Percentiles rank a stretch among this genome's conserved stretches.
Conservation (phyloP, 1,139 yeast species). For the Yamadazyma sp. region DNA sequence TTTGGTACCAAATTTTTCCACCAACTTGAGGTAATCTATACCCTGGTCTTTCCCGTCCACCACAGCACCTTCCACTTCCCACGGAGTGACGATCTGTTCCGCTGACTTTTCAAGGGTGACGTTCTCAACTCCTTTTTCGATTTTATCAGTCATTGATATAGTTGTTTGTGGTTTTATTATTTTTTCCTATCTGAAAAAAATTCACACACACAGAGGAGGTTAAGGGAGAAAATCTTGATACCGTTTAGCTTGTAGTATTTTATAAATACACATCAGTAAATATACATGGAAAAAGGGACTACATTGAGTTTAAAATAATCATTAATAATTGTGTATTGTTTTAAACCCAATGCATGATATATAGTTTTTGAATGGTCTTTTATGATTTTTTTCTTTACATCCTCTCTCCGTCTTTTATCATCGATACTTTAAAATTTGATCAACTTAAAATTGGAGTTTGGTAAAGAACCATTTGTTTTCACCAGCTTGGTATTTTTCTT, state of each 20-base stretch:
- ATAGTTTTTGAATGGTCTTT: conserved; percentile 21
- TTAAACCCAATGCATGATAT: conserved; percentile 37
- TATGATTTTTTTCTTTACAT: conserved; percentile 7
- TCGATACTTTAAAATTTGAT: conserved; percentile 58
- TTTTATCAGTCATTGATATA: conserved; percentile 15
- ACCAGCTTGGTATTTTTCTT: conserved; percentile 99
- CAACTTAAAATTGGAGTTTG: conserved; percentile 92
- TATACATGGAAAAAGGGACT: conserved; percentile 17
- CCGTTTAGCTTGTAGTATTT: conserved; percentile 14
- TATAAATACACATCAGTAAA: conserved; percentile 18
- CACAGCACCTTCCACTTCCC: conserved; percentile 99
- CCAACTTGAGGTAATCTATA: conserved; percentile 87
- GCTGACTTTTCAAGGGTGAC: conserved; percentile 25
- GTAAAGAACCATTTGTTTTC: conserved; percentile 99
- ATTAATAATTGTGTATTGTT: conserved; percentile 25
- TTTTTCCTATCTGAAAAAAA: no score
- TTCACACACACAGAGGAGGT: no score
- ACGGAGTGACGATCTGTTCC: conserved; percentile 85
- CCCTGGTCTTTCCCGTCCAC: conserved; percentile 88
- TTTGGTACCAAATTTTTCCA: conserved; percentile 84
- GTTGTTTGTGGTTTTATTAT: background rate
- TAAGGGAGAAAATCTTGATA: background rate
- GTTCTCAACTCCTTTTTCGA: conserved; percentile 27
- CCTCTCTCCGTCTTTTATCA: conserved; percentile 15
- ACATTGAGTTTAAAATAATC: conserved; percentile 15